phyloP scores from a whole-genome alignment of 2,329 filamentous ascomycete species.

The Pyricularia grisea region DNA sequence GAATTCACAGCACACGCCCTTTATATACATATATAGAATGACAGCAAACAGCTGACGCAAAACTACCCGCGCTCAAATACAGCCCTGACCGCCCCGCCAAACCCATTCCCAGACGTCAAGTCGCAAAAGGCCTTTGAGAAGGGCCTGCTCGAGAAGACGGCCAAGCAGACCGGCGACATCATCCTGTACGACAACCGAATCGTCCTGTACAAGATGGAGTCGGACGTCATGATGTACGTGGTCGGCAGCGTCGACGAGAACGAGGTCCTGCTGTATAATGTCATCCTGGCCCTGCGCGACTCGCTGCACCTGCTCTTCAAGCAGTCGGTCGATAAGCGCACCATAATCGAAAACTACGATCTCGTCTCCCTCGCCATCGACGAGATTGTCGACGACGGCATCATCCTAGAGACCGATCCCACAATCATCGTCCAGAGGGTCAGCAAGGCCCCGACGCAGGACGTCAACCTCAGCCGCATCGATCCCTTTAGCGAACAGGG shows the following conservation, averaged over 20 bases:
- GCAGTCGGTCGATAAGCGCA: slow-evolving; percentile 94
- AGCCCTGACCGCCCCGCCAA: slow-evolving; percentile 42
- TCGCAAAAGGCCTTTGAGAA: slow-evolving; percentile 96
- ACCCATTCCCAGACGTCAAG: slow-evolving; percentile 82
- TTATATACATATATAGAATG: background rate
- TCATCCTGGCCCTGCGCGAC: slow-evolving; percentile 83
- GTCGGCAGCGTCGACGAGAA: slow-evolving; percentile 90
- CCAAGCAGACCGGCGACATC: slow-evolving; percentile 91
- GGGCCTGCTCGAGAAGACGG: slow-evolving; percentile 86
- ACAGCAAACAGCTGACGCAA: slow-evolving; percentile 17
- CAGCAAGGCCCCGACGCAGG: slow-evolving; percentile 82
- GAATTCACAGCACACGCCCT: background rate
- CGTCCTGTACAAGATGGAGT: slow-evolving; percentile 96
- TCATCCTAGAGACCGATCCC: slow-evolving; percentile 94
- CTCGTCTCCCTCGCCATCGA: slow-evolving; percentile 88
- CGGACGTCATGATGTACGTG: slow-evolving; percentile 89
- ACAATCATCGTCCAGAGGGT: slow-evolving; percentile 89
- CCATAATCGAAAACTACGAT: slow-evolving; percentile 98
- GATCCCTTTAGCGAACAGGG: slow-evolving; percentile 87
- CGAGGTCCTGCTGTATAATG: slow-evolving; percentile 92
- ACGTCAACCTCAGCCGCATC: slow-evolving; percentile 87
- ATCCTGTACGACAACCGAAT: slow-evolving; percentile 96
- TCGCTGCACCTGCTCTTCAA: slow-evolving; percentile 86
- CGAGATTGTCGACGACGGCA: slow-evolving; percentile 90
- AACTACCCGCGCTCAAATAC: slow-evolving; percentile 1